phyloP scores from a whole-genome alignment of 2,329 filamentous ascomycete genomes.

The Ophiostoma novo-ulmi region DNA sequence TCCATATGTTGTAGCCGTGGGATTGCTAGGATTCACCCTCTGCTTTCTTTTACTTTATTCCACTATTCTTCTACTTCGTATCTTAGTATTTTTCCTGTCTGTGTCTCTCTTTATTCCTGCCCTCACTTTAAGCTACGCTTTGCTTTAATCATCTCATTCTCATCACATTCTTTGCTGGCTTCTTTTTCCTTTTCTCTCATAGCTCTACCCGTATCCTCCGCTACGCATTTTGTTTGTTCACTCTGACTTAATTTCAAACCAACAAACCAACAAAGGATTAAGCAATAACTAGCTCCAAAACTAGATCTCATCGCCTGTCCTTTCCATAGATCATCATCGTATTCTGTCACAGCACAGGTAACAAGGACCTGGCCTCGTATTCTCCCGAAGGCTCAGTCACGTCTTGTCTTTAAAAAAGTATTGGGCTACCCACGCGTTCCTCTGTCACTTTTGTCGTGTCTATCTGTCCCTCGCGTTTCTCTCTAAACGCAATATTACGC shows the following conservation, averaged over 20 bases:
- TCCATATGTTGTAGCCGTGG: not conserved
- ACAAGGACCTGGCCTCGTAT: not conserved
- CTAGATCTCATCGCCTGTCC: not conserved
- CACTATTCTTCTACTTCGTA: not conserved
- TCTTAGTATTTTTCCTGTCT: not conserved
- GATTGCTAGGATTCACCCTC: not conserved
- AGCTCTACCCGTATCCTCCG: not conserved
- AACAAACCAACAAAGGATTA: no score
- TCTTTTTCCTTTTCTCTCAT: not conserved
- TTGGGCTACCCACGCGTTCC: not conserved
- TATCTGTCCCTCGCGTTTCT: not conserved
- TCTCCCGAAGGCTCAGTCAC: not conserved
- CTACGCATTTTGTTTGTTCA: not conserved
- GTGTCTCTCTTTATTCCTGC: conserved; percentile 1
- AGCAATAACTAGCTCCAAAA: not conserved
- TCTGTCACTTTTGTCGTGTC: not conserved
- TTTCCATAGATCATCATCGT: not conserved
- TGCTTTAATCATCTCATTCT: not conserved
- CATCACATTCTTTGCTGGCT: not conserved
- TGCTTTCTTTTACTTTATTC: conserved; percentile 3
- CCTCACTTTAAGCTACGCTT: not conserved
- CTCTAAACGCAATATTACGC: not conserved
- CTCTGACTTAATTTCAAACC: no score
- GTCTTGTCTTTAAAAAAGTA: not conserved
- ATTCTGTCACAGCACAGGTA: not conserved